These are phyloP conservation scores for Trichopus zeylanicus DNA, from an alignment of 116 monocot species.

Conservation along the genomic window DNA sequence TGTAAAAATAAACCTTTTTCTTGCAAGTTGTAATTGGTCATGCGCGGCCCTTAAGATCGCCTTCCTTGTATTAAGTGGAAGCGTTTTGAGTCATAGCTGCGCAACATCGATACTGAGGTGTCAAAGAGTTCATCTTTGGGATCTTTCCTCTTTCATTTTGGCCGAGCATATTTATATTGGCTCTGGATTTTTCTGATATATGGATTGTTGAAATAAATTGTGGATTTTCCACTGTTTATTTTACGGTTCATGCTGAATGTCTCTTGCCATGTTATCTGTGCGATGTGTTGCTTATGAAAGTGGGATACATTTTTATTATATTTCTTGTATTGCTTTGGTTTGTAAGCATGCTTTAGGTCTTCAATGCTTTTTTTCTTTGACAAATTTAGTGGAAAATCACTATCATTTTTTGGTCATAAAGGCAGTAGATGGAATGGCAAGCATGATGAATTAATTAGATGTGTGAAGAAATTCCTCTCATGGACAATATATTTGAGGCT, in stretches of 20 bases:
- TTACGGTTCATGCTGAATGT: background rate
- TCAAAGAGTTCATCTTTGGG: slow-evolving; percentile 15
- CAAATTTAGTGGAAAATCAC: too few species aligned
- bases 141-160: slow-evolving; percentile 1
- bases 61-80: slow-evolving; percentile 11
- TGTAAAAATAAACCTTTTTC: background rate
- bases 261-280: background rate
- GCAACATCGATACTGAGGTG: slow-evolving; percentile 6
- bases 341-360: too few species aligned
- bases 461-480: slow-evolving; percentile 8
- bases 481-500: slow-evolving; percentile 17
- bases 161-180: background rate
- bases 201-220: background rate
- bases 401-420: too few species aligned
- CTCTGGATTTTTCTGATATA: background rate
- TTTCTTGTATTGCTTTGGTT: background rate
- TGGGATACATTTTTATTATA: background rate
- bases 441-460: slow-evolving; percentile 31
- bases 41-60: slow-evolving; percentile 20
- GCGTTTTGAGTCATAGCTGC: slow-evolving; percentile 21
- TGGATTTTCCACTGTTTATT: background rate
- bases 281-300: background rate
- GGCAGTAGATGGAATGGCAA: background rate
- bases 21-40: background rate
- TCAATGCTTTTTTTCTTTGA: too few species aligned